These are phyloP conservation scores for Podila minutissima DNA, from an alignment of 192 early-diverging fungal genomes.

Conservation along the genomic window DNA sequence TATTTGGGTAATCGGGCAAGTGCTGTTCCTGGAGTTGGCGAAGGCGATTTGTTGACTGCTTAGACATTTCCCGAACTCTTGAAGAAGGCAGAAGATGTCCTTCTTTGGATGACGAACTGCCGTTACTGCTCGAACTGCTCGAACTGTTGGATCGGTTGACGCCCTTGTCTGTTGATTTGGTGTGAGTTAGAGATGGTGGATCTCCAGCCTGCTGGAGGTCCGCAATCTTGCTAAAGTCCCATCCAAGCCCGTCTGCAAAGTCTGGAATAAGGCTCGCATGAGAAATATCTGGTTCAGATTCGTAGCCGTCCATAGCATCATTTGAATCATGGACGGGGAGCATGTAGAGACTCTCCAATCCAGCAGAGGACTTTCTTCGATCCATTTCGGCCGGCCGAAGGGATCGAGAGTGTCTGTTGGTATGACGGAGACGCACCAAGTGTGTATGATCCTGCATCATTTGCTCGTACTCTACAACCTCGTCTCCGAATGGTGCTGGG, in stretches of 20 bases:
- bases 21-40: conserved; percentile 4
- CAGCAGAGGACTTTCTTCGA: conserved; percentile 33
- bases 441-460: conserved; percentile 40
- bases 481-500: conserved; percentile 22
- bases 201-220: conserved; percentile 14
- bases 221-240: conserved; percentile 43
- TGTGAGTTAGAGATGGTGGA: background rate
- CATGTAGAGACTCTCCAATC: conserved; percentile 47
- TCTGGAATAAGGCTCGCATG: conserved; percentile 13
- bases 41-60: background rate
- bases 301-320: conserved; percentile 32
- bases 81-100: background rate
- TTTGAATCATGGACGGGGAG: conserved; percentile 17
- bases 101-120: conserved; percentile 10
- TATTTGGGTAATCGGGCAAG: background rate
- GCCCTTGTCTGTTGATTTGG: background rate
- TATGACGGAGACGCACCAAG: conserved; percentile 20
- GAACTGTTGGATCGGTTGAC: conserved; percentile 40
- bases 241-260: conserved; percentile 41
- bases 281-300: conserved; percentile 33
- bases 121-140: conserved; percentile 26
- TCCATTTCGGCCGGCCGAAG: conserved; percentile 23
- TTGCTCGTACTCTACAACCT: conserved; percentile 29
- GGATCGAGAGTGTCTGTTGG: conserved; percentile 6
- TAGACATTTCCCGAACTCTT: background rate